Evolutionary conservation across 106 monocot species (phyloP), one percentile per base, ranked within the genome.

Genomic region (Phalaenopsis equestris): DNA sequence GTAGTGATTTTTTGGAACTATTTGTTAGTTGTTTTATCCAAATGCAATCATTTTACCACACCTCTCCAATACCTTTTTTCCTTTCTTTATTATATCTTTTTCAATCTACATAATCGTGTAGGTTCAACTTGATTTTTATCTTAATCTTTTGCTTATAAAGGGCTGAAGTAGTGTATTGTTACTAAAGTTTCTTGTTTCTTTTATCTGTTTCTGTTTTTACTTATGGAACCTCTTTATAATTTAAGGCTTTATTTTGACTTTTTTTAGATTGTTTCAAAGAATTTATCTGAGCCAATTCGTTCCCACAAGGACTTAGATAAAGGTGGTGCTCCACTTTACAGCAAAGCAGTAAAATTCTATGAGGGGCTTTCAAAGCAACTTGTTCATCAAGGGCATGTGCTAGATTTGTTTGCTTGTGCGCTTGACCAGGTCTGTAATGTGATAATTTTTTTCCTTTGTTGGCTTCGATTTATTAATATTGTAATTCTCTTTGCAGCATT

Each of bases 341-440:
- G 64, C 82, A 94, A 98, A 86, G 94, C 97, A 67, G 89, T 94
- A 56, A 94, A 90, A 75, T 98, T 94, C 75, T 94, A 89, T 73
- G 90, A 94, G 73, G 92, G 88, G 18, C 86, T 98, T 46, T 90
- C 97, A 5, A 94, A 98, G 77, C 97, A 98, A 80, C 97, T 98
- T 82, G 92, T 92, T 80, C 87, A 98, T 89, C 97, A 98, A 94
- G 97, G 97, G 24, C 97, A 98, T 84, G 97, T 98, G 8, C 78
- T 98, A 18, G 94, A 98, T 87, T 86, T 98, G 75, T 98, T 98
- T 92, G 97, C 97, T 65, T 98, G 97, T 89, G 92, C 97, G 49
- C 97, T 92, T 64, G 94, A 98, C 75, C 97, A 98, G 97, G 97
- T 93, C 42, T 68, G 52, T 61, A 56, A 19, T 80, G 14, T 77